phyloP scores from a whole-genome alignment of 768 basidiomycete genomes.

The Serendipita sp. region DNA sequence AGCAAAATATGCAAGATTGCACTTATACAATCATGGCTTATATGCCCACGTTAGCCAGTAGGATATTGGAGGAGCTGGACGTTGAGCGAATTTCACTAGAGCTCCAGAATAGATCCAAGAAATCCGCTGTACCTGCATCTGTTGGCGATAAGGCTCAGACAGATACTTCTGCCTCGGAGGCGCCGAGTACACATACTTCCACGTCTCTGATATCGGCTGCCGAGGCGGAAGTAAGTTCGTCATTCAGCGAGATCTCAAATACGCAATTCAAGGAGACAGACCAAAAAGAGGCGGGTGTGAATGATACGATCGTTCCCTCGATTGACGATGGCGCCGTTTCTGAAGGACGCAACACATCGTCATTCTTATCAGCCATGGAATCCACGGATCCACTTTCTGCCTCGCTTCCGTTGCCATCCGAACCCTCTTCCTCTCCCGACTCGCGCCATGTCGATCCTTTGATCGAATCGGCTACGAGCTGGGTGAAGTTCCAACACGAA shows the following conservation, averaged over 20 bases:
- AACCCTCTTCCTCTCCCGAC: not conserved
- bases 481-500: constrained; percentile 22
- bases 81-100: constrained; percentile 53
- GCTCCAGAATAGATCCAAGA: constrained; percentile 30
- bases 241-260: not conserved
- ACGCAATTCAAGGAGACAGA: not conserved
- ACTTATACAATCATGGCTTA: constrained; percentile 56
- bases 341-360: not conserved
- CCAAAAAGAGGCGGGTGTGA: not conserved
- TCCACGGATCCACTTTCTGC: not conserved
- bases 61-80: constrained; percentile 57
- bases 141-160: not conserved
- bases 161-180: too few relatives aligned
- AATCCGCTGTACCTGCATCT: not conserved
- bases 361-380: not conserved
- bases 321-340: not conserved
- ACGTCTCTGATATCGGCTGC: not conserved
- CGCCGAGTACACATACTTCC: not conserved
- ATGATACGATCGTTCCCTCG: not conserved
- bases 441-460: constrained; percentile 12
- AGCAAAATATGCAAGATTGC: constrained; percentile 58
- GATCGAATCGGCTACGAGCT: constrained; percentile 24
- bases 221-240: not conserved
- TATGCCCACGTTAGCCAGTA: constrained; percentile 36
- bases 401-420: not conserved